These are phyloP conservation scores for Cardamine occulta DNA, from an alignment of 345 rosid species.

Conservation along the genomic window DNA sequence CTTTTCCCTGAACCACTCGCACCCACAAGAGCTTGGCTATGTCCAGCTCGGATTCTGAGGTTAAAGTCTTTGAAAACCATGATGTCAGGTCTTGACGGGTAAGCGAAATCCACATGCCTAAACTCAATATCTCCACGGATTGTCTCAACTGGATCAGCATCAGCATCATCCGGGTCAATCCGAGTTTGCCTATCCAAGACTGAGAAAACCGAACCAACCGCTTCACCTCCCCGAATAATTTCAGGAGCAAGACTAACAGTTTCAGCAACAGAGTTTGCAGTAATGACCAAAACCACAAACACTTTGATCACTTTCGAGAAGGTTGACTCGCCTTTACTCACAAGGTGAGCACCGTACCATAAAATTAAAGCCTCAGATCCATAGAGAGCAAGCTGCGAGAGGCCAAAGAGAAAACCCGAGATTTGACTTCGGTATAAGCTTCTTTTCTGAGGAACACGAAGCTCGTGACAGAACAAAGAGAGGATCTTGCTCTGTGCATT, in stretches of 20 bases:
- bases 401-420: conserved; percentile 90
- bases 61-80: conserved; percentile 75
- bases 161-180: conserved; percentile 94
- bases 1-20: conserved; percentile 99
- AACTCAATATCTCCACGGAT: conserved; percentile 94
- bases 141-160: conserved; percentile 81
- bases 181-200: conserved; percentile 76
- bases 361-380: conserved; percentile 96
- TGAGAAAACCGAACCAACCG: conserved; percentile 93
- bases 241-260: conserved; percentile 99
- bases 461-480: conserved; percentile 80
- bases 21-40: conserved; percentile 97
- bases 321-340: conserved; percentile 79
- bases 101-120: conserved; percentile 90
- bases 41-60: conserved; percentile 93
- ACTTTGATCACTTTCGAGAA: conserved; percentile 99
- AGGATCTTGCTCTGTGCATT: conserved; percentile 91
- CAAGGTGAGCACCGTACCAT: conserved; percentile 97
- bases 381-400: conserved; percentile 93
- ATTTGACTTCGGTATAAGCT: conserved; percentile 84
- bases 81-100: conserved; percentile 92
- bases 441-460: conserved; percentile 72
- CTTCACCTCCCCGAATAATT: conserved; percentile 95
- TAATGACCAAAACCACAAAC: conserved; percentile 89
- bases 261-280: conserved; percentile 98